Evolutionary conservation across 108 stramenopile genomes (phyloP), one percentile per base, ranked within the genome.

Genomic region (Craspedostauros australis): DNA sequence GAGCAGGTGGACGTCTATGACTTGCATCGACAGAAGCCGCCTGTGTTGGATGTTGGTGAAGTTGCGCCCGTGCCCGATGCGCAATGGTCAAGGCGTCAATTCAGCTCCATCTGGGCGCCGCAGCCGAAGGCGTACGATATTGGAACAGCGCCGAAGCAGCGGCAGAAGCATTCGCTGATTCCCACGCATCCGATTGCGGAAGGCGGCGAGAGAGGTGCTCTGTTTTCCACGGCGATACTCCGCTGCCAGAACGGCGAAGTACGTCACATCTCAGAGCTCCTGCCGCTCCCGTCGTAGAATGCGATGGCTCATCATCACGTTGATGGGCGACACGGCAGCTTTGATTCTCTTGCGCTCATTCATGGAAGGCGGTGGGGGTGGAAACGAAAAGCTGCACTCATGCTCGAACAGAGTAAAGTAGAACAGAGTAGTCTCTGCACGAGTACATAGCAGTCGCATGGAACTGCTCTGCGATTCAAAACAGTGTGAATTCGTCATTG

Each of bases 51-150:
- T 48, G 76, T 80, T 9, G 89, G 89, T 14, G 58, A 70, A 40
- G 69, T 84, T 8, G 76, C 76, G 18, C 52, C 66, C 1, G 45
- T 50, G 3, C 47, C 39, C 15, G 89, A 91, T 60, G 78, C 86
- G 6, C 76, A 84, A 57, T 91, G 89, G 89, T 52, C 81, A 15
- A 67, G 89, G 24, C 78, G 89, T 5, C 89, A 91, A 39, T 83
- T 85, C 40, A 91, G 89, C 46, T 83, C 81, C 0, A 91, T 91
- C 11, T 91, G 89, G 89, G 81, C 86, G n/a, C 89, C 89, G 6
- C 86, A 87, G 47, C 89, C 89, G 21, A 58, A 71, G 20, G 71
- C 73, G 1, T 90, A 90, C 49, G 62, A 68, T 31, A 73, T 85
- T 38, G 60, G 33, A 27, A 49, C 27, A 7, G 2, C 47, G 14